Evolutionary conservation across 1,139 yeast genomes (phyloP), one percentile per base, ranked within the genome.

Genomic region (Casaregolazyma lundiana): DNA sequence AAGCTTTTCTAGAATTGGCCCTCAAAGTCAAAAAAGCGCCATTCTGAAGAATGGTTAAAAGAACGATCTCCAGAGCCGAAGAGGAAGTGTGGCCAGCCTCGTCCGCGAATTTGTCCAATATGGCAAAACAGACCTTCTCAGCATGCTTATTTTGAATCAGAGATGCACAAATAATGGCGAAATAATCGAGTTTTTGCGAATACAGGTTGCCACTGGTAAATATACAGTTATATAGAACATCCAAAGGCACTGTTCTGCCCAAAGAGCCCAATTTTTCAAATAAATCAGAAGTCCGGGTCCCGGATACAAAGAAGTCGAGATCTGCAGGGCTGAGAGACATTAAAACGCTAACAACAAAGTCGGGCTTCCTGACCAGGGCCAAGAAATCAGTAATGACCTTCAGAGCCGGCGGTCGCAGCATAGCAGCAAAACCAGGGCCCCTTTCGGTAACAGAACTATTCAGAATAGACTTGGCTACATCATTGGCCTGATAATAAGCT

Each of bases 301-400:
- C 41, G 2, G 45, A 46, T 20, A 53, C 54, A 40, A 65, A 58
- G n/a, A 48, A 36, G 29, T 46, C 49, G 22, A 61, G 47, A 37
- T 63, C 67, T 2, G 53, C 34, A 2, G 53, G 46, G 2, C 55
- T 44, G 57, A 66, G 50, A 15, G 61, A 55, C 6, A 59, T 47
- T n/a, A 64, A 48, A 1, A 65, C 59, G 9, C 65, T 56, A 29
- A 66, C 62, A 8, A 66, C 53, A 40, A 66, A 66, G 13, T 62
- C 62, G 0, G 70, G 70, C 2, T 69, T 58, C 39, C 66, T 59
- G 19, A 65, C 53, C 29, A 66, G 50, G 4, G 67, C 59, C 40
- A 66, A 45, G 47, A 65, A 65, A 6, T 67, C 62, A 50, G 56
- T 61, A 36, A 66, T 49, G 13, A 63, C 51, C 40, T 59, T 60